Evolutionary conservation across 805 yeast genomes (phyloP), one percentile per base, ranked within the genome.

Genomic region (Brettanomyces sp.): DNA sequence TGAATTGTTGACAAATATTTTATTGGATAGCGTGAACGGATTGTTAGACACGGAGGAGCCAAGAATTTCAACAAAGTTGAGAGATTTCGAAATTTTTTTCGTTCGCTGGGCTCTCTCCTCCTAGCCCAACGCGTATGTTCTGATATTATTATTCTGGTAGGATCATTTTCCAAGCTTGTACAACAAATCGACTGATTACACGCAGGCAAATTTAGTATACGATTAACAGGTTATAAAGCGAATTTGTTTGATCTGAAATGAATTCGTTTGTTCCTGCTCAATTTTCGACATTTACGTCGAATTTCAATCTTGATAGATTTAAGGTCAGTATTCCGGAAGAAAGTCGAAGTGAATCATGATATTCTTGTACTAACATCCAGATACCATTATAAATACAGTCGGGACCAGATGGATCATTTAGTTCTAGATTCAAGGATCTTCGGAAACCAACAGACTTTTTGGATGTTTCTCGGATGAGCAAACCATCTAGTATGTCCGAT

Each of bases 391-490:
- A 9, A 18, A 6, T 28, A 28, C 2, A 28, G 32, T 28, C 32
- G 11, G 32, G 32, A 28, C 32, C 32, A 28, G 32, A 28, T 28
- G 56, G 65, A 11, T 62, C 80, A 2, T 61, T 90, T 47, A 85
- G 81, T 58, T 61, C 74, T 43, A 75, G 81, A 48, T 65, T 87
- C 45, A 67, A 88, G 47, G 77, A 84, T 56, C 67, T 93, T 55
- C 82, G 83, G 57, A 82, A 95, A 30, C 85, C 90, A 14, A 86
- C 81, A 62, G 99, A 93, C 62, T 93, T 93, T 62, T 88, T 91
- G 59, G 96, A 93, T 63, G 60, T 82, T 62, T 82, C 83, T 60
- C 80, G 95, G 64, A 63, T 90, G 51, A 80, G 91, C 45, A 85
- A 85, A 61, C 99, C 99, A 12, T 74, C 72, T 46, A 86, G 85